phyloP scores from a whole-genome alignment of 768 basidiomycete genomes.

The Tephrocybe sp. region DNA sequence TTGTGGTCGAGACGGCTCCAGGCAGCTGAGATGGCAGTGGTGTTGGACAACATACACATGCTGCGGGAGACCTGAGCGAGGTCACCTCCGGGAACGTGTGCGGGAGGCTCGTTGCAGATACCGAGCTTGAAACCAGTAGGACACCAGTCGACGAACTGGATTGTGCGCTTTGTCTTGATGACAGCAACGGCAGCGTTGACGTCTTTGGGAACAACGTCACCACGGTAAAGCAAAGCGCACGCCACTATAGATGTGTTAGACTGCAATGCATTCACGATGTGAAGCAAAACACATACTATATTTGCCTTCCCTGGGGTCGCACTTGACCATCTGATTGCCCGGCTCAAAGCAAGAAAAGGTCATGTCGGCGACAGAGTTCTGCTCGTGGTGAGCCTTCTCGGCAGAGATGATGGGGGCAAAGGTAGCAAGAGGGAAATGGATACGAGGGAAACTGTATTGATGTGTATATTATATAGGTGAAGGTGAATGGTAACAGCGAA shows the following conservation, averaged over 20 bases:
- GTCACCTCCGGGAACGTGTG: conserved; percentile 90
- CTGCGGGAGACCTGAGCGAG: conserved; percentile 92
- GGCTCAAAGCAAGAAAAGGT: conserved; percentile 97
- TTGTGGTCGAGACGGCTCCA: conserved; percentile 96
- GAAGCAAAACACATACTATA: conserved; percentile 65
- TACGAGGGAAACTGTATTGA: conserved; percentile 81
- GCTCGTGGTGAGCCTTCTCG: conserved; percentile 95
- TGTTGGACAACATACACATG: conserved; percentile 97
- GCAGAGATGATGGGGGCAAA: conserved; percentile 93
- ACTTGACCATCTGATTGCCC: conserved; percentile 94
- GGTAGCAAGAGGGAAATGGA: conserved; percentile 97
- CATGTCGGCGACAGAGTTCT: conserved; percentile 98
- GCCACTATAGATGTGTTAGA: conserved; percentile 59
- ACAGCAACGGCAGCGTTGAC: conserved; percentile 88
- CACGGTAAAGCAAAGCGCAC: conserved; percentile 89
- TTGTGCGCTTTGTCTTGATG: conserved; percentile 97
- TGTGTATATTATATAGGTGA: conserved; percentile 24
- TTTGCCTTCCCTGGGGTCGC: conserved; percentile 97
- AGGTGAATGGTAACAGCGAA: conserved; percentile 68
- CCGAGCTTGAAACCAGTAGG: conserved; percentile 98
- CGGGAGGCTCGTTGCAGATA: conserved; percentile 96
- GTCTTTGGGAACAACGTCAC: conserved; percentile 97
- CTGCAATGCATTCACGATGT: background rate
- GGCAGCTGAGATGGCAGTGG: conserved; percentile 90
- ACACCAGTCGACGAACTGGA: conserved; percentile 99